Evolutionary conservation across 2,329 filamentous ascomycete species (phyloP), one percentile per base, ranked within the genome.

Genomic region (Pseudocercospora vitis): DNA sequence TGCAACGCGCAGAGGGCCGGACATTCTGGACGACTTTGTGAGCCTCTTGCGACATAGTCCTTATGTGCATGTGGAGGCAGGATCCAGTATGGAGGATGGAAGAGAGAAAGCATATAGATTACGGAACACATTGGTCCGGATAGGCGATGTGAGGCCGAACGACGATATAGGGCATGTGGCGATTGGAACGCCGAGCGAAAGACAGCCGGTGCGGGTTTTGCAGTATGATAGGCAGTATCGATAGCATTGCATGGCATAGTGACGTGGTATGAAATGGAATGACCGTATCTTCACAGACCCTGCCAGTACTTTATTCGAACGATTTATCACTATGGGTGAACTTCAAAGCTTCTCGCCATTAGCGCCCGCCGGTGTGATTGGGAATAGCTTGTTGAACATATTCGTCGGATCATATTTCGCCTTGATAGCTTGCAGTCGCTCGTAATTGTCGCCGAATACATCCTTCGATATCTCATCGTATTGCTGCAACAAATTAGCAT

Each of bases 321-420:
- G n/a, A n/a, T n/a, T n/a, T n/a, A n/a, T n/a, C n/a, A n/a, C n/a
- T n/a, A n/a, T n/a, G n/a, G n/a, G n/a, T n/a, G n/a, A n/a, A n/a
- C 12, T 48, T 29, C 45, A 55, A 16, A 39, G 46, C 45, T 53
- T 55, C 21, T 4, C 37, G 3, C 32, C 32, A 31, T 24, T 42
- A 4, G 18, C 24, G 18, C 11, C 28, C 26, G 53, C 57, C 14
- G 53, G 53, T 8, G 39, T 55, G 21, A 67, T 65, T 2, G 63
- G 48, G 21, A 68, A 67, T 12, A 63, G 60, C 57, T 76, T 77
- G 39, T 74, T 68, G 60, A 79, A 80, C 14, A 77, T 60, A 57
- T 76, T 77, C 3, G 53, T 67, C 2, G 76, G 75, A 58, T 79
- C 77, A 53, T 77, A 79, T 48, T 68, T 67, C 16, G 68, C 70